Evolutionary conservation across 257 asterid species (phyloP), one percentile per base, ranked within the genome.

Genomic region (Solanum dulcamara): DNA sequence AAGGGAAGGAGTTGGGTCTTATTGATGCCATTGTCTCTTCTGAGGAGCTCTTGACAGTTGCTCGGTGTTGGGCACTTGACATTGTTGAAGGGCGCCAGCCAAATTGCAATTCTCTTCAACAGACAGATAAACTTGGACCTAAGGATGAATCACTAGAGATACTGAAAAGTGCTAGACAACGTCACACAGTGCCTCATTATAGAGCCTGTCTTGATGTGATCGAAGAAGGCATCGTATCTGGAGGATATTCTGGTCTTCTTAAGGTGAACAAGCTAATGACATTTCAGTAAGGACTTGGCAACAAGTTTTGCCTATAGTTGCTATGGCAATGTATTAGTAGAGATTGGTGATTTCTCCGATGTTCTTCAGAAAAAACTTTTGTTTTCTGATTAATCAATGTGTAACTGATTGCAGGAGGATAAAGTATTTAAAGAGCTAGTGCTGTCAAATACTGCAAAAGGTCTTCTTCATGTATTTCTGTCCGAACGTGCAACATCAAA

Each of bases 11-110:
- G 46, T 75, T 90, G 86, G 87, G 89, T 57, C 93, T 93, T 46
- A 92, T 93, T 88, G 96, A 93, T 88, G 92, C 87, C 81, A 86
- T 89, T 80, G 93, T 85, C 87, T 88, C 96, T 64, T 84, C 92
- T 9, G 87, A 88, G 85, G 85, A 90, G 88, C 89, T 92, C 86
- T 89, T 92, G 81, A 83, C 57, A 83, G 86, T 85, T 62, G 94
- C 96, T 87, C 85, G 92, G 64, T 83, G 60, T 46, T 91, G 94
- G 92, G 93, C 96, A 51, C 89, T 92, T 74, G 96, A 90, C 84
- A 92, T 92, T 66, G 87, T 81, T 18, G 93, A 87, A 84, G 38
- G 90, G 60, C 85, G 80, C 77, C 90, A 71, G 48, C 92, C 93
- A 85, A 88, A 91, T 92, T 85, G 86, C 60, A 81, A 84, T 83